Base-by-base conservation (phyloP, 495 filamentous ascomycete genomes). In the Neurospora terricola region DNA sequence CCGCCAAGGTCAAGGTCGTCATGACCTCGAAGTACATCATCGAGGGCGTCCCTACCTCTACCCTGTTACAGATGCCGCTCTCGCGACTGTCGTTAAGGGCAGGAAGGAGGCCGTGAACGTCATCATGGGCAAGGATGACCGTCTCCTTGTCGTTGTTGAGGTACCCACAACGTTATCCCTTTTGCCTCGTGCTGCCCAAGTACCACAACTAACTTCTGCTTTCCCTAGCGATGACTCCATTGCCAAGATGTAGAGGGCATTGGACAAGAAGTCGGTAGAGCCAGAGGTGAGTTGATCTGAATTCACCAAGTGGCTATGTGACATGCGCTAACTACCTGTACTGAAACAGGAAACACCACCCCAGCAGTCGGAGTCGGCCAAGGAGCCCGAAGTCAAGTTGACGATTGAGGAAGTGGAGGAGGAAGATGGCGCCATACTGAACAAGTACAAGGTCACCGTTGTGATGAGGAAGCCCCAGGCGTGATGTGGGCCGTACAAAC, bases 101-200 rank as follows among this genome's bases (percentile, higher is more conserved):
- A 93, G 96, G 72, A 88, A 87, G 75, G 93, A 97, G 77, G 91
- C 94, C 74, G 86, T 94, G 72, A 85, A 90, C 30, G 91, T 98
- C 80, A 92, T 98, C 73, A 94, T 92, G 80, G 88, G 87, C 71
- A 82, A 80, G 16, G 90, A 91, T 78, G 93, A 97, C 85, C 93
- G 94, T 70, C 91, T 98, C 11, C 89, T 99, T 73, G 96, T 98
- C 75, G 89, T 99, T 70, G 92, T 95, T 77, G 96, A 54, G 45
- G 45, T 54, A 54, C 96, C 70, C 45, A 11, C n/a, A 54, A 12
- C n/a, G 45, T 5, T 12, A 54, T 54, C 10, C 21, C 10, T 12
- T 23, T 2, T 59, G 23, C 21, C 23, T 59, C 23, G 48, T 7
- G 10, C 2, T 59, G 48, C 0, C 5, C 48, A 59, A 14, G 96